Conservation (phyloP, 305 asterid species). For the Fraxinus angustifolia region DNA sequence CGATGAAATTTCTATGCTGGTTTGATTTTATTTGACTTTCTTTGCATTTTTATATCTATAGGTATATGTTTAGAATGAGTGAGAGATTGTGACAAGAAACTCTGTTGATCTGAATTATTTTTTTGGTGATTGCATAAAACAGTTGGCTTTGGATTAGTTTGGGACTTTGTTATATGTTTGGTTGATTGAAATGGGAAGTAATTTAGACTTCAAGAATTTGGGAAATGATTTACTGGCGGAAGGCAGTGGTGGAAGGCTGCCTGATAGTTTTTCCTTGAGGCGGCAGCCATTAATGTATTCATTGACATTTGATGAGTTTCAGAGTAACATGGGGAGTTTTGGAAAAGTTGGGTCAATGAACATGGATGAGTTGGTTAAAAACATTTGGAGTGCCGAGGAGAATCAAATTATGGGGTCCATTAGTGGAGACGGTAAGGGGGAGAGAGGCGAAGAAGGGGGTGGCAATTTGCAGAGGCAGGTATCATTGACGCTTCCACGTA, state of each 20-base stretch:
- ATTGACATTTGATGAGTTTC: constrained; percentile 88
- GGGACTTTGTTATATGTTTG: neutral
- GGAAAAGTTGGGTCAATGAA: constrained; percentile 44
- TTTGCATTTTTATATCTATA: constrained; percentile 15
- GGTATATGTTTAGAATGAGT: constrained; percentile 5
- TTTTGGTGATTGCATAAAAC: constrained; percentile 25
- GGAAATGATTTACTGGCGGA: constrained; percentile 37
- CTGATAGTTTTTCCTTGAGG: constrained; percentile 38
- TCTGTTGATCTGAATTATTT: constrained; percentile 21
- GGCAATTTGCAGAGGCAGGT: constrained; percentile 14
- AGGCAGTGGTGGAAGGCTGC: constrained; percentile 46
- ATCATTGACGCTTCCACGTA: neutral
- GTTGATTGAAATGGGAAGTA: constrained; percentile 49
- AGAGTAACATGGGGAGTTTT: constrained; percentile 46
- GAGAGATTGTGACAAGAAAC: constrained; percentile 1
- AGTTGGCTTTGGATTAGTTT: constrained; percentile 24
- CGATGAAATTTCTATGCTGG: neutral
- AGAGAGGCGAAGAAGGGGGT: constrained; percentile 28
- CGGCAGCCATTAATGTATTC: constrained; percentile 77
- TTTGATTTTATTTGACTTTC: constrained; percentile 6
- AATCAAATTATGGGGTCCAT: constrained; percentile 45
- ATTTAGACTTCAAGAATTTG: constrained; percentile 63
- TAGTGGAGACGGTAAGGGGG: constrained; percentile 18
- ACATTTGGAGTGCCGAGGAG: constrained; percentile 93
- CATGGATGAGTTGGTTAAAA: constrained; percentile 88